Evolutionary conservation across 1,139 yeast genomes (phyloP), one percentile per base, ranked within the genome.

Genomic region (Candida sp.): DNA sequence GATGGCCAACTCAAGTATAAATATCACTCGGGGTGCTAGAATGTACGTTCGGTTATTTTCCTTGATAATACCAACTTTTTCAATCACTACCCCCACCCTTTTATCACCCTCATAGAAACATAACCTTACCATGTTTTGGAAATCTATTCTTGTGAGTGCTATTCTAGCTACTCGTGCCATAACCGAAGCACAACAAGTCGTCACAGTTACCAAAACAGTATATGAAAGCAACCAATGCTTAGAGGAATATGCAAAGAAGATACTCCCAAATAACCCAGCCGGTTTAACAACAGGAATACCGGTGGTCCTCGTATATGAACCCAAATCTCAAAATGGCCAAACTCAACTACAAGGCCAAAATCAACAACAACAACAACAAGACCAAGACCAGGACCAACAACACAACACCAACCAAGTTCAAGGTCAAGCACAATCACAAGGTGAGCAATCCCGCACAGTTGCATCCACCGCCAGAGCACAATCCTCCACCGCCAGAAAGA

Each of bases 151-250:
- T 25, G 9, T 42, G 5, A 32, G 41, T 17, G 28, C 48, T 6
- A 12, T 48, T 23, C 44, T 46, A 31, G 50, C 46, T 9, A 23
- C 44, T 6, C 37, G 26, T 12, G 37, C 41, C 17, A 6, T 39
- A 17, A 48, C 49, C 11, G 55, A 51, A 61, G 12, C 51, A 11
- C 65, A 62, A 27, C 59, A 58, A 40, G 58, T 59, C 11, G 56
- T 59, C 40, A 67, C 74, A 3, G 58, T 67, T 47, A 72, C 77
- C 3, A 59, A 65, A 25, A 71, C 77, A 4, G 68, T 68, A 49
- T 67, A 67, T 51, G 59, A 72, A 31, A 63, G 70, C 27, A 73
- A 73, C 12, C 63, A 58, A 7, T 69, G 73, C 56, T 63, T 73
- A 51, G 48, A 62, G 47, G 50, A 58, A 26, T 60, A 61, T 17